phyloP scores from a whole-genome alignment of 345 rosid genomes.

The Hibiscus mutabilis region DNA sequence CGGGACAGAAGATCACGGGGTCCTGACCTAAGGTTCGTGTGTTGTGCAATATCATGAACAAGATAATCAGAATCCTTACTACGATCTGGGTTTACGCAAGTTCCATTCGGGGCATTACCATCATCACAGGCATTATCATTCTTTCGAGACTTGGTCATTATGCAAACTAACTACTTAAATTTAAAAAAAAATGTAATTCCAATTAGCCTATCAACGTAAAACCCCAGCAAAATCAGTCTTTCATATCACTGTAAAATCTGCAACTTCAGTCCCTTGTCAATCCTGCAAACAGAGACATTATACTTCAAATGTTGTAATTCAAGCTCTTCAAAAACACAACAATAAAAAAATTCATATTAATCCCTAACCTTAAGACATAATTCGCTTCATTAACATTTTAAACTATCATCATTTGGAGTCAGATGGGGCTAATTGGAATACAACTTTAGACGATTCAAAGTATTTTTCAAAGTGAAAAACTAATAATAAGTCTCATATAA shows the following conservation, averaged over 20 bases:
- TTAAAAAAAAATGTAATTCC: neutral
- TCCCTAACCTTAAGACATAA: neutral
- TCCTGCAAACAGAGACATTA: neutral
- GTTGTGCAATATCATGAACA: slow-evolving; percentile 45
- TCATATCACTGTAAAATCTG: neutral
- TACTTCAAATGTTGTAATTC: neutral
- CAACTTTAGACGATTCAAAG: neutral
- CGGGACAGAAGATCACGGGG: slow-evolving; percentile 34
- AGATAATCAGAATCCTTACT: slow-evolving; percentile 20
- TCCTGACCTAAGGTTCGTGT: slow-evolving; percentile 41
- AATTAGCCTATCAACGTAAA: neutral
- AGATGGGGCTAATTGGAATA: neutral
- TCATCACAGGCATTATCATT: slow-evolving; percentile 16
- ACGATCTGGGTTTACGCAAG: slow-evolving; percentile 3
- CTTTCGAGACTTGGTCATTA: slow-evolving; percentile 28
- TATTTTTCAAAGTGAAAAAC: neutral
- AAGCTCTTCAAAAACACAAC: neutral
- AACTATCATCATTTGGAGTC: neutral
- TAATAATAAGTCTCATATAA: neutral
- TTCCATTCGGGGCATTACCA: slow-evolving; percentile 8
- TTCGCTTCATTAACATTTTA: neutral
- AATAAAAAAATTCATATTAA: neutral
- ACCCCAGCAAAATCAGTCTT: neutral
- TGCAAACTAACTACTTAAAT: neutral
- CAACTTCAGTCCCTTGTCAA: neutral